Conservation (phyloP, 768 basidiomycete species). For the Termitomyces sp. region DNA sequence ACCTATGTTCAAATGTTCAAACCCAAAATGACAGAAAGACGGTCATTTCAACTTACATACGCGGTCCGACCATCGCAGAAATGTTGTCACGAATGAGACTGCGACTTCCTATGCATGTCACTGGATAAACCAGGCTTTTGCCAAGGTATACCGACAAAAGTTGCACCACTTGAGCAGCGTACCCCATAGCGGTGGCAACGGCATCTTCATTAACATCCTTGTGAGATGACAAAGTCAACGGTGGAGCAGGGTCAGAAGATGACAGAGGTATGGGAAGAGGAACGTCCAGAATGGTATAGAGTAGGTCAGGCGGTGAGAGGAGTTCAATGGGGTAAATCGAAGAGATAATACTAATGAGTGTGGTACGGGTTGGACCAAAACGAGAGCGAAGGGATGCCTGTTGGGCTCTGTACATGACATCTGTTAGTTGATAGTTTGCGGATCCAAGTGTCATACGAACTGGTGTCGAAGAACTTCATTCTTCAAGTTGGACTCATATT, state of each 20-base stretch:
- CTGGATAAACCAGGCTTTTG: conserved; percentile 78
- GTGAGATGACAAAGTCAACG: conserved; percentile 62
- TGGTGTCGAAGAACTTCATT: conserved; percentile 37
- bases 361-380: conserved; percentile 55
- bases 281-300: conserved; percentile 83
- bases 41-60: conserved; percentile 62
- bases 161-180: conserved; percentile 84
- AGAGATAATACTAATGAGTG: conserved; percentile 68
- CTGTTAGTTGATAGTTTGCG: conserved; percentile 8
- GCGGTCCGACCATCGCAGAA: conserved; percentile 91
- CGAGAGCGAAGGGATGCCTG: conserved; percentile 46
- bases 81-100: conserved; percentile 92
- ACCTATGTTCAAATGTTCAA: conserved; percentile 48
- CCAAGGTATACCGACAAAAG: conserved; percentile 78
- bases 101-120: conserved; percentile 87
- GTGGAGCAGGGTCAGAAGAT: conserved; percentile 79
- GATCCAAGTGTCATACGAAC: conserved; percentile 22
- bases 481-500: conserved; percentile 25
- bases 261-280: conserved; percentile 88
- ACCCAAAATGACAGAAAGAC: neutral
- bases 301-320: conserved; percentile 76
- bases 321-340: conserved; percentile 89
- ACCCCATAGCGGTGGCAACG: conserved; percentile 88
- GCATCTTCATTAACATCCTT: conserved; percentile 80
- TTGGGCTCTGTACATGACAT: conserved; percentile 39